phyloP scores from a whole-genome alignment of 331 rosid species.

The Quercus lobata region DNA sequence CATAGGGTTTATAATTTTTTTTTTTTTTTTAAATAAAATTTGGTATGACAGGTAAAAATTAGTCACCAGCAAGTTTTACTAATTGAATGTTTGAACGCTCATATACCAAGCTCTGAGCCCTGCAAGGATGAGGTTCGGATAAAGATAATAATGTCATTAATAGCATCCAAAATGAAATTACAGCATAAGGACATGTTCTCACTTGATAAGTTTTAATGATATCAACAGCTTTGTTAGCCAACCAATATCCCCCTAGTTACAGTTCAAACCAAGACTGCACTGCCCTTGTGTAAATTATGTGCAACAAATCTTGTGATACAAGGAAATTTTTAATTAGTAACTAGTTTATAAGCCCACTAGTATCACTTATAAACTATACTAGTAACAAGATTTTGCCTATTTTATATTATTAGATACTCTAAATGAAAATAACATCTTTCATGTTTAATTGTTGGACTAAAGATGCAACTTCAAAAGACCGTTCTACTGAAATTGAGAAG shows the following conservation, averaged over 20 bases:
- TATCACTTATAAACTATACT: too few relatives aligned
- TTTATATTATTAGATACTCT: not conserved
- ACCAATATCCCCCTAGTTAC: constrained; percentile 66
- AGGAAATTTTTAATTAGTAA: too few relatives aligned
- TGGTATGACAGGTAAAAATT: constrained; percentile 15
- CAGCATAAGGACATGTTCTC: too few relatives aligned
- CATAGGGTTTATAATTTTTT: too few relatives aligned
- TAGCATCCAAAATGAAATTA: too few relatives aligned
- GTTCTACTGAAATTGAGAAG: constrained; percentile 23
- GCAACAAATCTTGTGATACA: too few relatives aligned
- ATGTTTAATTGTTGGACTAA: constrained; percentile 49
- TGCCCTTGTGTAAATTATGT: constrained; percentile 6
- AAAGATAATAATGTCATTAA: not conserved
- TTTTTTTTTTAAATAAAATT: not conserved
- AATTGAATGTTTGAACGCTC: constrained; percentile 42
- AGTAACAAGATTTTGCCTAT: not conserved
- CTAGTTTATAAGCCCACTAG: too few relatives aligned
- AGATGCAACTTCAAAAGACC: constrained; percentile 48
- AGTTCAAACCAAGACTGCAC: constrained; percentile 75
- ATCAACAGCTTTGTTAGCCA: constrained; percentile 59
- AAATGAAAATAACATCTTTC: constrained; percentile 11
- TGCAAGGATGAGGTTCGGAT: constrained; percentile 23
- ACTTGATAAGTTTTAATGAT: not conserved
- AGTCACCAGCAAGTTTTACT: constrained; percentile 72
- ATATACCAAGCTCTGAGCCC: constrained; percentile 58